Evolutionary conservation across 805 yeast species (phyloP).

Genomic region (Ascoidea tarda): DNA sequence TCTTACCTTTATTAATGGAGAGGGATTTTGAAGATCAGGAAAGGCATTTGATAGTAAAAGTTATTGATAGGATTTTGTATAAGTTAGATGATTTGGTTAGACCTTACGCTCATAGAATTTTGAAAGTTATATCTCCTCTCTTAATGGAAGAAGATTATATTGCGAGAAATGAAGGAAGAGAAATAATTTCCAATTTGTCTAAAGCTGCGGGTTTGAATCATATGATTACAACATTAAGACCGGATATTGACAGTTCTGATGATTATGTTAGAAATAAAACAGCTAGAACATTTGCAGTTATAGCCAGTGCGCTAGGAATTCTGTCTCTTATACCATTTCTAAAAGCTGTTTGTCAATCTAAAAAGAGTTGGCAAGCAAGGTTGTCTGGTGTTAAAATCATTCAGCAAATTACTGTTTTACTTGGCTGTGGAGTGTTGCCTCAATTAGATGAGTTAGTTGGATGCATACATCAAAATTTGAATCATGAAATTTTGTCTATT

Average conservation of each 20-base stretch:
- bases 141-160: slow-evolving; percentile 65
- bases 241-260: slow-evolving; percentile 72
- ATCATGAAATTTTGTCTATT: slow-evolving; percentile 56
- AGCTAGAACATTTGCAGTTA: slow-evolving; percentile 71
- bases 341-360: slow-evolving; percentile 63
- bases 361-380: slow-evolving; percentile 68
- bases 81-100: slow-evolving; percentile 49
- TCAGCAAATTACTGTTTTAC: slow-evolving; percentile 55
- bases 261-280: slow-evolving; percentile 69
- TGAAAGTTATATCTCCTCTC: slow-evolving; percentile 66
- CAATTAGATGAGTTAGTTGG: slow-evolving; percentile 50
- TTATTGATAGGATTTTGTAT: slow-evolving; percentile 53
- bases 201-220: slow-evolving; percentile 73
- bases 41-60: slow-evolving; percentile 67
- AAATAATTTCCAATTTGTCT: slow-evolving; percentile 58
- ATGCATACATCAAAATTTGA: slow-evolving; percentile 41
- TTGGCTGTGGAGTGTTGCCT: slow-evolving; percentile 68
- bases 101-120: slow-evolving; percentile 61
- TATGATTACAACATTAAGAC: slow-evolving; percentile 66
- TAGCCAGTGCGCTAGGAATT: slow-evolving; percentile 68
- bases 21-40: slow-evolving; percentile 66
- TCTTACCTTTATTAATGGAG: slow-evolving; percentile 69
- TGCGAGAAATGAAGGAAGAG: slow-evolving; percentile 69
- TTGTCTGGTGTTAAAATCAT: slow-evolving; percentile 71
- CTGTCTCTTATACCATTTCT: slow-evolving; percentile 64